phyloP scores from a whole-genome alignment of 75 land plant species.

The Cupressus sempervirens region DNA sequence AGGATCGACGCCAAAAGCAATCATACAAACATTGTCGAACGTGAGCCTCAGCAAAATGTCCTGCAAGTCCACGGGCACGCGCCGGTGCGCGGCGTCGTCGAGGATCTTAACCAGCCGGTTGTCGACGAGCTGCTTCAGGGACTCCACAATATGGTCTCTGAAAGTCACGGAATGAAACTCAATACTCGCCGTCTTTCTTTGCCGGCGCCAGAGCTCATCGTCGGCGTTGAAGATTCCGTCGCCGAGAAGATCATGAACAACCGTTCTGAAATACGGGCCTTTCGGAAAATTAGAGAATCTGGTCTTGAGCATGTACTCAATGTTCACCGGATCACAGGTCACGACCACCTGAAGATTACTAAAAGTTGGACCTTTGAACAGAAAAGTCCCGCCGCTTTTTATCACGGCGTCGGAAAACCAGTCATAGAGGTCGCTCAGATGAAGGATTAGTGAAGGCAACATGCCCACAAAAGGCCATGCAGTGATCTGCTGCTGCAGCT shows the following conservation, averaged over 20 bases:
- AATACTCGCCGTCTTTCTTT: constrained; percentile 53
- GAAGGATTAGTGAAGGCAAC: constrained; percentile 37
- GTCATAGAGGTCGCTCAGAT: constrained; percentile 42
- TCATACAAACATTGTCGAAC: constrained; percentile 84
- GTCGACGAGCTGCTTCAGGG: constrained; percentile 52
- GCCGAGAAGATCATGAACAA: constrained; percentile 51
- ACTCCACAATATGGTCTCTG: constrained; percentile 35
- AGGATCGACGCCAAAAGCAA: constrained; percentile 78
- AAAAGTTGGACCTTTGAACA: not conserved
- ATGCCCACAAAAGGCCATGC: constrained; percentile 71
- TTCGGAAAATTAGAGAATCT: constrained; percentile 34
- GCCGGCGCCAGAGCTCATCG: constrained; percentile 44
- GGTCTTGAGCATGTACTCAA: constrained; percentile 32
- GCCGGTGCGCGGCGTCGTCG: constrained; percentile 1
- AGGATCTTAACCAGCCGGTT: constrained; percentile 43
- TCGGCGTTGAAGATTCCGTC: constrained; percentile 64
- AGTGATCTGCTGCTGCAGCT: not conserved
- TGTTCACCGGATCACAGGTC: constrained; percentile 16
- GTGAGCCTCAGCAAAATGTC: constrained; percentile 68
- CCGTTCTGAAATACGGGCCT: constrained; percentile 16
- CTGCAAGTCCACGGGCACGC: constrained; percentile 26
- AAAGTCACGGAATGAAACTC: constrained; percentile 62
- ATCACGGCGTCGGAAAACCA: constrained; percentile 41
- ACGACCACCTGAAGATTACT: not conserved
- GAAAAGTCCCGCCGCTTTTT: constrained; percentile 6